Percentiles rank a stretch among this genome's conserved stretches.
Conservation (phyloP, 169 alveolate genomes). For the Amoebophrya sp. region DNA sequence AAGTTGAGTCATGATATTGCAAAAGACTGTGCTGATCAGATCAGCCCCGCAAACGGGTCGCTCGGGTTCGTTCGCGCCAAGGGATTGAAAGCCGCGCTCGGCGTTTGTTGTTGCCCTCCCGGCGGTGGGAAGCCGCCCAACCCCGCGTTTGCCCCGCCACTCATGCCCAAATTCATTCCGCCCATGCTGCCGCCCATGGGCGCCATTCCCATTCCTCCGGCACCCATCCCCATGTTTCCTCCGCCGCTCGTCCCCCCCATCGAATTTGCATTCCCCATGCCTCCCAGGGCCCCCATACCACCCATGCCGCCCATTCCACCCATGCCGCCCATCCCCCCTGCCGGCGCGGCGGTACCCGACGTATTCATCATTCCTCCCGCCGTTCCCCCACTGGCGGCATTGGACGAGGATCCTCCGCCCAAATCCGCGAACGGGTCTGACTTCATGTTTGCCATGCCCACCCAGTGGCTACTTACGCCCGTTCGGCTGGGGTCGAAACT, state of each 20-base stretch:
- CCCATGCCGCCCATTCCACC: background rate
- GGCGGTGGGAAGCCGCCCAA: too few relatives aligned
- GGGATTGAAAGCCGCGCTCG: background rate
- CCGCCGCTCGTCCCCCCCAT: background rate
- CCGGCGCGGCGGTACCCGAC: too few relatives aligned
- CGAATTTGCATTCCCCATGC: background rate
- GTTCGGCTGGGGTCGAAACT: background rate
- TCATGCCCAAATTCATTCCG: background rate
- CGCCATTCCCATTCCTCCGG: background rate
- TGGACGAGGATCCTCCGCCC: too few relatives aligned
- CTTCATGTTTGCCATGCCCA: background rate
- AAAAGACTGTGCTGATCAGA: too few relatives aligned
- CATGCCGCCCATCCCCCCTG: too few relatives aligned
- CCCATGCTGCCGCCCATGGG: background rate
- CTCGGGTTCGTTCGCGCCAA: background rate
- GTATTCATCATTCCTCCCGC: too few relatives aligned
- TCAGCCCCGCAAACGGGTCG: background rate
- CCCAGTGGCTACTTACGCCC: background rate
- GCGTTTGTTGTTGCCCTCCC: background rate
- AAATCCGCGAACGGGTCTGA: background rate
- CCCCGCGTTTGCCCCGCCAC: background rate
- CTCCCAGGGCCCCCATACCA: too few relatives aligned
- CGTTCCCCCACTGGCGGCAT: too few relatives aligned
- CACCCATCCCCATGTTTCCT: background rate
- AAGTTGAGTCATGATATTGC: too few relatives aligned